Base-by-base conservation (phyloP, 228 moss, liverwort and hornwort species). In the Sphagnum fallax region DNA sequence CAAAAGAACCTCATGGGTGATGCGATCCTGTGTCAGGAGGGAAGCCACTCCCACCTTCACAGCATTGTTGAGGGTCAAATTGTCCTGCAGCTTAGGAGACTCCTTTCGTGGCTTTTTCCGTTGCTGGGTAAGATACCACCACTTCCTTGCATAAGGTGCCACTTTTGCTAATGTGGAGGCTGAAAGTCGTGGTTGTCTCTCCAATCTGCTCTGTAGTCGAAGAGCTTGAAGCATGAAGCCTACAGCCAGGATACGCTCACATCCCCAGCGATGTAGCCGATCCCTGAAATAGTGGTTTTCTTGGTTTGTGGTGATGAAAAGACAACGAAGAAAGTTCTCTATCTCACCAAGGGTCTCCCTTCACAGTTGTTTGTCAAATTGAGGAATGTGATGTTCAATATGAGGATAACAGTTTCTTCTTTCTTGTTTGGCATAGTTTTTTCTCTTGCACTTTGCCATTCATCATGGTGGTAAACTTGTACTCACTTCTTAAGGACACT, bases 71-170 rank as follows among this genome's bases (percentile, higher is more conserved):
- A 6, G 49, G 52, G 55, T 70, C 48, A 68, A 71, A 61, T 74
- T 72, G 0, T 74, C 68, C 0, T 75, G 74, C 10, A 0, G n/a
- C 0, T 62, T 15, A 4, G 74, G 10, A 14, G 78, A 52, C 32
- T 49, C 32, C 65, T 76, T 78, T 65, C 66, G 64, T 50, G 70
- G 70, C 55, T 78, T 80, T 52, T 65, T 73, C 0, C 60, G 70
- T 55, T 80, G 70, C 62, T 81, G 83, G 16, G 80, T 55, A 57
- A 87, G 66, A 50, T 52, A 81, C 83, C 83, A 83, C 83, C 83
- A 83, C 47, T 83, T 87, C 74, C 75, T 78, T 1, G 81, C 87
- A 71, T 78, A 87, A 5, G 83, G 83, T 70, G 83, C 83, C 47
- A 83, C 75, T 73, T 70, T 83, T 16, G 70, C 51, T 12, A 76